Percentiles rank a stretch among this genome's conserved stretches.
These are phyloP conservation scores for Neonectria ditissima DNA, from an alignment of 2,329 filamentous ascomycete genomes.

Conservation along the genomic window DNA sequence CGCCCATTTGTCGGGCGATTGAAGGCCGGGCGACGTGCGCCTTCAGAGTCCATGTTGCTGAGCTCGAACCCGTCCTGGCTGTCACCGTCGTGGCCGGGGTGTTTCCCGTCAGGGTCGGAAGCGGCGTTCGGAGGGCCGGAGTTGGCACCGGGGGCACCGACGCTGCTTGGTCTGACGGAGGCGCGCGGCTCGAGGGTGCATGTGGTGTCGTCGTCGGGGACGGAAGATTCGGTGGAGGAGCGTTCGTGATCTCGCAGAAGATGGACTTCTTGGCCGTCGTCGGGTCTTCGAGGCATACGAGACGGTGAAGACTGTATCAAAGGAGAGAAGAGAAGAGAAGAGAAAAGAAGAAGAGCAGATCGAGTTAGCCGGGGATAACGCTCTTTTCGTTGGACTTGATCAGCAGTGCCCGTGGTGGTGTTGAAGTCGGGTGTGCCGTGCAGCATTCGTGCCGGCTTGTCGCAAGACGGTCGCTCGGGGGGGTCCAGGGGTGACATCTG, in stretches of 20 bases:
- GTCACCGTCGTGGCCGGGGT: slow-evolving; percentile 50
- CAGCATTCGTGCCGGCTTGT: slow-evolving; percentile 19
- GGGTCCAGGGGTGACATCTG: slow-evolving; percentile 19
- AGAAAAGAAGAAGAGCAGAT: slow-evolving; percentile 21
- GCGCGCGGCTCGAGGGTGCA: slow-evolving; percentile 40
- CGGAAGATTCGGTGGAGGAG: slow-evolving; percentile 29
- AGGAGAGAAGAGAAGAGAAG: slow-evolving; percentile 28
- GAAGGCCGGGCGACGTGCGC: slow-evolving; percentile 57
- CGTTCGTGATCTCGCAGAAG: slow-evolving; percentile 36
- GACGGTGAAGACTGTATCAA: slow-evolving; percentile 15
- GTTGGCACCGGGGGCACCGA: slow-evolving; percentile 40
- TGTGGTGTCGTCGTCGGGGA: slow-evolving; percentile 44
- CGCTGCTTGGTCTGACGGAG: slow-evolving; percentile 41
- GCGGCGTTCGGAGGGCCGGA: slow-evolving; percentile 42
- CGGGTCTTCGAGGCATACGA: slow-evolving; percentile 40
- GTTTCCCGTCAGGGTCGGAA: slow-evolving; percentile 46
- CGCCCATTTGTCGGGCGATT: slow-evolving; percentile 61
- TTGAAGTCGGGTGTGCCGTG: slow-evolving; percentile 31
- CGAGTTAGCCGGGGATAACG: slow-evolving; percentile 24
- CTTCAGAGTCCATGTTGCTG: slow-evolving; percentile 57
- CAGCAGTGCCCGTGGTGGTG: slow-evolving; percentile 36
- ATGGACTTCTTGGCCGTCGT: slow-evolving; percentile 39
- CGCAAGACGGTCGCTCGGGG: slow-evolving; percentile 26
- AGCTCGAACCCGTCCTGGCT: slow-evolving; percentile 40
- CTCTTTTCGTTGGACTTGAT: slow-evolving; percentile 32